Base-by-base conservation (phyloP, 768 basidiomycete species). In the Leccinum disarticulatum region DNA sequence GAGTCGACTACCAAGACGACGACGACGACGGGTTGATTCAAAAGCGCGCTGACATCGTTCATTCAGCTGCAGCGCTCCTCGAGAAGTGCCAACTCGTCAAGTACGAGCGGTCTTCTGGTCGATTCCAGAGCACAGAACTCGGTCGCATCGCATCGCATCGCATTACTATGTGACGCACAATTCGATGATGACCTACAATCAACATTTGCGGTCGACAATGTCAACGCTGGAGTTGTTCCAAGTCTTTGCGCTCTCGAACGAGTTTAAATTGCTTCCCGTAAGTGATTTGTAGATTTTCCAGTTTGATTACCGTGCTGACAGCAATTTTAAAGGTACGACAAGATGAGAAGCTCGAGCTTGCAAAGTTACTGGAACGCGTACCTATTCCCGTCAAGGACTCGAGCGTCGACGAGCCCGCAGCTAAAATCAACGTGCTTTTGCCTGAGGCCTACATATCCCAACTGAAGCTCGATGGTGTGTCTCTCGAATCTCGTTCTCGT, bases 341-440 rank as follows among this genome's bases (percentile, higher is more conserved):
- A n/a, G n/a, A n/a, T n/a, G n/a, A n/a, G n/a, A n/a, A n/a, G n/a
- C n/a, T n/a, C n/a, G n/a, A n/a, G 68, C 81, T 97, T 15, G 83
- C 86, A 4, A 95, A 95, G 68, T 79, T 98, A 8, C 77, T 98
- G 48, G 96, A 99, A 69, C 84, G 94, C 2, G 96, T 98, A 0
- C 96, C 96, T 2, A 95, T 99, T 49, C 97, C 97, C 0, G 90
- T 98, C 66, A 98, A 98, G 75, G 97, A 99, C n/a, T n/a, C n/a
- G 74, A 82, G 87, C 54, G 93, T 96, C 6, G 96, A 99, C 60
- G 96, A 99, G 67, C 93, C 95, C 0, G 90, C 93, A 0, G 91
- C 97, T 9, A 99, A 99, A 77, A 94, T 98, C 73, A 98, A 98
- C 66, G 96, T 98, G 2, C 80, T 98, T 0, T 78, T 99, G 1